Evolutionary conservation across 257 asterid species (phyloP), one percentile per base, ranked within the genome.

Genomic region (Nicotiana benthamiana): DNA sequence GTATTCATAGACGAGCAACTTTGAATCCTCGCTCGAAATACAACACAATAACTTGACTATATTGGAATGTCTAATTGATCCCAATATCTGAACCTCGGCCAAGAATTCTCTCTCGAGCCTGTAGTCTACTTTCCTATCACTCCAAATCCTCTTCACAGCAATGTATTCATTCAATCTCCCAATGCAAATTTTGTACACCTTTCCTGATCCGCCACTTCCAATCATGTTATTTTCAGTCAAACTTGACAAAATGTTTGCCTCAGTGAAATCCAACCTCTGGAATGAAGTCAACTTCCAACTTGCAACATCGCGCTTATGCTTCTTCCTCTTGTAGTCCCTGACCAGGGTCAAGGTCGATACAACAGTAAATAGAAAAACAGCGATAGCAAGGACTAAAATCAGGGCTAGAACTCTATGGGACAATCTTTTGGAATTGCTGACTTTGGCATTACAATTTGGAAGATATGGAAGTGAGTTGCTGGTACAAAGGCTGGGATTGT

Each of bases 271-370:
- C 84, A 90, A 59, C 82, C 85, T 90, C 66, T 91, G 98, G 79
- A 90, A 94, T 0, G 98, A 93, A 83, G 97, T 93, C 34, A 92
- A 81, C 74, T 92, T 93, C 98, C 97, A 93, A 9, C 91, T 85
- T 3, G 89, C 87, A 12, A 90, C 86, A 74, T 94, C 91, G 2
- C 82, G 86, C 54, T 16, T 83, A 32, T 85, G 88, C 89, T 90
- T 91, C 91, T 90, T 94, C 75, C 84, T 88, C 85, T 86, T 79
- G 82, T 79, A 87, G 82, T 90, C 92, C 74, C 91, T 88, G 17
- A 87, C 43, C 86, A 88, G 12, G 75, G 80, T 85, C 52, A 85
- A 62, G 11, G 92, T 83, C 81, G 84, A 65, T 40, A 81, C 3
- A 20, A 85, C 4, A 48, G 85, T 79, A 75, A 83, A 62, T 3